Evolutionary conservation across 2,329 filamentous ascomycete genomes (phyloP).

Genomic region (Hymenoscyphus repandus): DNA sequence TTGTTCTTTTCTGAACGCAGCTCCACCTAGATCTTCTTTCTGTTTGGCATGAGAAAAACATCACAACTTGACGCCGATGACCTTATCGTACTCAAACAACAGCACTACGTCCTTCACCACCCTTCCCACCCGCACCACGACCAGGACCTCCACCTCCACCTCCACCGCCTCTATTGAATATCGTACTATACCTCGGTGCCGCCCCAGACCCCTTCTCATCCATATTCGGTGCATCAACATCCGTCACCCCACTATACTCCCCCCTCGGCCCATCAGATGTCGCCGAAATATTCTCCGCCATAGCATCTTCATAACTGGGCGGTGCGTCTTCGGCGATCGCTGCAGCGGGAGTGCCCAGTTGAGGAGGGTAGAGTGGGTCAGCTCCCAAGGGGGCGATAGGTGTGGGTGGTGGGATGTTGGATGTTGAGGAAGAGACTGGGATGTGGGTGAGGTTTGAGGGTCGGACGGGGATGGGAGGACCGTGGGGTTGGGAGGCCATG

Average conservation of each 20-base stretch:
- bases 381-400: constrained; percentile 26
- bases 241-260: constrained; percentile 60
- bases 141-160: not conserved
- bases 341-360: constrained; percentile 42
- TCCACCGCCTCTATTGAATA: not conserved
- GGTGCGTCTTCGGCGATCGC: constrained; percentile 68
- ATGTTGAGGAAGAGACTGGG: constrained; percentile 9
- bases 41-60: not conserved
- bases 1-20: too few species aligned
- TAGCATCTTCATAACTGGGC: constrained; percentile 89
- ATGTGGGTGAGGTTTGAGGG: constrained; percentile 25
- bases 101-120: not conserved
- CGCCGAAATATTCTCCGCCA: constrained; percentile 69
- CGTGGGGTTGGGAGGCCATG: constrained; percentile 34
- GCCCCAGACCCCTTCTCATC: constrained; percentile 22
- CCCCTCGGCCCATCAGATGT: constrained; percentile 63
- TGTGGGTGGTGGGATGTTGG: constrained; percentile 23
- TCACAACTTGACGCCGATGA: not conserved
- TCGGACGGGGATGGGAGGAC: constrained; percentile 9
- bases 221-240: constrained; percentile 48
- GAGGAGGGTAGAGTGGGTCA: constrained; percentile 55
- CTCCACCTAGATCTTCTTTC: not conserved
- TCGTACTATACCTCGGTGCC: constrained; percentile 7
- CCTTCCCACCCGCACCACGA: not conserved
- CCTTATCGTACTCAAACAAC: constrained; percentile 1